phyloP scores from a whole-genome alignment of 352 stramenopile genomes.

The Globisporangium splendens region DNA sequence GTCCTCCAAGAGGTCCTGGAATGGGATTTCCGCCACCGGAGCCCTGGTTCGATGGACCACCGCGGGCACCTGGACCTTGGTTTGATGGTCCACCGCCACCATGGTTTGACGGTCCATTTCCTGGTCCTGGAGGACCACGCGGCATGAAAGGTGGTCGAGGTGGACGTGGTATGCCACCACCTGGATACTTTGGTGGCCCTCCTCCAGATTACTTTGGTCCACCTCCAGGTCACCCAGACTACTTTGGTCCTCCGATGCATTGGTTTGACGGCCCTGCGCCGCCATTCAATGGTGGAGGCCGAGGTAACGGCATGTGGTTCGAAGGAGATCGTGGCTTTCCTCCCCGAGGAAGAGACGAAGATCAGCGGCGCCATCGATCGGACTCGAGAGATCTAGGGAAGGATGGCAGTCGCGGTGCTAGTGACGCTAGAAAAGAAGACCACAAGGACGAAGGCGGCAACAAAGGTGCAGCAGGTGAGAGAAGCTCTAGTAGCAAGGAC shows the following conservation, averaged over 20 bases:
- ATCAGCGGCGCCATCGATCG: slow-evolving; percentile 40
- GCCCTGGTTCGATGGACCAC: slow-evolving; percentile 67
- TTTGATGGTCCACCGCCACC: slow-evolving; percentile 68
- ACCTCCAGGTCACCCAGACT: slow-evolving; percentile 68
- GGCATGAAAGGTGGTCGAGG: slow-evolving; percentile 44
- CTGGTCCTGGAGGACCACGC: slow-evolving; percentile 33
- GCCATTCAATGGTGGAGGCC: slow-evolving; percentile 41
- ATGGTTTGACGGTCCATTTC: slow-evolving; percentile 81
- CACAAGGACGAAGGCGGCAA: slow-evolving; percentile 29
- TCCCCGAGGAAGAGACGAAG: slow-evolving; percentile 36
- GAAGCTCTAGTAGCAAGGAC: not conserved
- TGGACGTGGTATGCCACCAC: slow-evolving; percentile 47
- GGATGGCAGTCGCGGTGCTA: slow-evolving; percentile 20
- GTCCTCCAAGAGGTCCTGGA: slow-evolving; percentile 32
- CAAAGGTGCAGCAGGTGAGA: slow-evolving; percentile 6
- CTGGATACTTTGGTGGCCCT: slow-evolving; percentile 66
- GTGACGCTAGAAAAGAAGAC: slow-evolving; percentile 17
- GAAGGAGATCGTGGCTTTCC: slow-evolving; percentile 34
- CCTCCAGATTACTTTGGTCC: slow-evolving; percentile 74
- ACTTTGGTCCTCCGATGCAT: slow-evolving; percentile 61
- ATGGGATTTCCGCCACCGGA: slow-evolving; percentile 61
- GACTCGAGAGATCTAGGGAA: slow-evolving; percentile 33
- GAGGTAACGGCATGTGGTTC: slow-evolving; percentile 40
- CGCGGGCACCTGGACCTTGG: slow-evolving; percentile 61
- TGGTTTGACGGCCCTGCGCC: slow-evolving; percentile 68